Base-by-base conservation (phyloP, 768 basidiomycete genomes). In the Hericium coralloides region DNA sequence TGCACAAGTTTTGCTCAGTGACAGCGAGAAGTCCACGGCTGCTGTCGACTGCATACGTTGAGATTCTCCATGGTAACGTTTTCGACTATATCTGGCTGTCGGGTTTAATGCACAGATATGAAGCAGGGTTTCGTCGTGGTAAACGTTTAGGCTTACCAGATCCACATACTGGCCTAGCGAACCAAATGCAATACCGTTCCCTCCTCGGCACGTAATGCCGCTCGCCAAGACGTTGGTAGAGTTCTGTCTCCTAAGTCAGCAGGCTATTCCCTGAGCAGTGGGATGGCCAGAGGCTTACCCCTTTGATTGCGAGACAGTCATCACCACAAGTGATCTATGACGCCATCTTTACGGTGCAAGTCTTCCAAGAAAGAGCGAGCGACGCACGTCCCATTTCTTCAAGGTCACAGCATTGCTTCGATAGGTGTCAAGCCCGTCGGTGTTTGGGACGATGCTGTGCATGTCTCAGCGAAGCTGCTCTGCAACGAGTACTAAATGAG, bases 271-370 rank as follows among this genome's bases (percentile, higher is more conserved):
- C 31, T 7, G 31, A 18, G n/a, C 20, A 49, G 38, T 53, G 25
- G n/a, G 66, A 78, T 25, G n/a, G n/a, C 12, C 18, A 8, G 18
- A 20, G 7, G 43, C 43, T 20, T 62, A 82, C 80, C 7, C 81
- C 81, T 70, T 84, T 82, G 69, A 83, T 79, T 8, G 80, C 81
- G n/a, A 83, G 67, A 57, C 82, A 84, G 60, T 83, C 82, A 62
- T 83, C 83, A 17, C 82, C 81, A 55, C 76, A 79, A n/a, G 81
- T 83, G 17, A 83, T 65, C 68, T 68, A 51, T 17, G n/a, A 15
- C 38, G 38, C 43, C 43, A 60, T 38, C 18, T 14, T 36, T 25
- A 23, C 41, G 51, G 22, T 26, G 37, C 43, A 20, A 20, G n/a
- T 7, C 10, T 8, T 6, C 31, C 43, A 45, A 45, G 20, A 20